phyloP scores from a whole-genome alignment of 2,329 filamentous ascomycete species.

The Sporothrix phasma region DNA sequence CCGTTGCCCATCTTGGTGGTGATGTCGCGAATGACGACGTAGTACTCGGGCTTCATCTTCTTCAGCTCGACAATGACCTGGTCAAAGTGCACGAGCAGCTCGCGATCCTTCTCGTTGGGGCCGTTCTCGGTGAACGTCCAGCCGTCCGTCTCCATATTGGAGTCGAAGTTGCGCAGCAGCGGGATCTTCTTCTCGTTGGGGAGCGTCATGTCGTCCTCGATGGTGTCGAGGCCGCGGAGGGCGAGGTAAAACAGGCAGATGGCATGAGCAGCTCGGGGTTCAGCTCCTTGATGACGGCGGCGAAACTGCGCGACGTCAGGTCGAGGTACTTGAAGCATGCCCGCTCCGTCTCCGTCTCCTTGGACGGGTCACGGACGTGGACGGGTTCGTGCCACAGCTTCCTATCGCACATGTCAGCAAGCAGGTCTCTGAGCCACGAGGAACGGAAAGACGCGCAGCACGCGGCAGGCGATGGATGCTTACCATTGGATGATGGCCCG shows the following conservation, averaged over 20 bases:
- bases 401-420: constrained; percentile 39
- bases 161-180: constrained; percentile 70
- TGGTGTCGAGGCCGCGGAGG: constrained; percentile 88
- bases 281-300: constrained; percentile 87
- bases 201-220: constrained; percentile 97
- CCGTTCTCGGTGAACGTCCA: constrained; percentile 86
- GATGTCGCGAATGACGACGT: constrained; percentile 82
- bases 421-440: background rate
- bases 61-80: constrained; percentile 77
- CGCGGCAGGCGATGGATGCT: constrained; percentile 20
- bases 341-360: constrained; percentile 63
- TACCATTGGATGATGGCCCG: constrained; percentile 85
- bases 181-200: constrained; percentile 73
- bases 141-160: constrained; percentile 68
- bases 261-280: constrained; percentile 84
- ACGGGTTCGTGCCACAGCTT: constrained; percentile 95
- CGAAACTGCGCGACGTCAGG: constrained; percentile 85
- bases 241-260: constrained; percentile 85
- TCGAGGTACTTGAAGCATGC: constrained; percentile 82
- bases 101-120: constrained; percentile 85
- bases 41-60: constrained; percentile 76
- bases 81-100: constrained; percentile 87
- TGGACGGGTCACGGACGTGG: constrained; percentile 66
- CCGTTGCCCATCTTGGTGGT: constrained; percentile 92
- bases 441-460: constrained; percentile 2